Evolutionary conservation across 2,329 filamentous ascomycete genomes (phyloP), one percentile per base, ranked within the genome.

Genomic region (Clonostachys sp.): DNA sequence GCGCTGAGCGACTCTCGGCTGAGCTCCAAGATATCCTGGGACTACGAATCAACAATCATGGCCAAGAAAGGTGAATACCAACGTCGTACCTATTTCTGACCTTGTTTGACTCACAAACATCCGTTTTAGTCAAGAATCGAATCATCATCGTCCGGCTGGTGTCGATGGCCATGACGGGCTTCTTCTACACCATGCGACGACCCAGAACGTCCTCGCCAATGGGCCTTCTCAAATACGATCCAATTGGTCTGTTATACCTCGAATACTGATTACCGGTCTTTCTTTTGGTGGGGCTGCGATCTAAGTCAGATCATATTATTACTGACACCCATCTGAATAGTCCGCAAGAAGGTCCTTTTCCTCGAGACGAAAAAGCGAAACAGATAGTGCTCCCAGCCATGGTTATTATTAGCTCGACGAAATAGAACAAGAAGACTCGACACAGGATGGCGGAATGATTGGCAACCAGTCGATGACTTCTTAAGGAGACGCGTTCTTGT

Each of bases 181-280:
- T 91, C 80, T 99, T 92, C 78, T 91, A 92, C 70, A 95, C 90
- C 46, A 84, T 95, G 68, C 79, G 86, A 57, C 85, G 95, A 50
- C 91, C 91, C 12, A 86, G 94, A 57, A 80, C 81, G 33, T 79
- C 91, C 53, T 78, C 86, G 41, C 91, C 95, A 48, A 81, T 99
- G 71, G 95, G 91, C 74, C 94, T 99, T 90, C 75, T 99, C 59
- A 99, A 99, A 77, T 99, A 99, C 71, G 94, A 99, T 65, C 94
- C 94, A 40, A 91, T 99, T 55, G 86, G 89, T 95, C 83, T 55
- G 65, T 36, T 1, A 17, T 38, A 4, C 5, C 18, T 48, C 51
- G 39, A 35, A 38, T 51, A 34, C 50, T 39, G 5, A 9, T 10
- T 30, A 30, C 24, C 3, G 8, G 9, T 30, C 9, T 30, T 30